Evolutionary conservation across 2,329 filamentous ascomycete genomes (phyloP).

Genomic region (Neofusicoccum parvum): DNA sequence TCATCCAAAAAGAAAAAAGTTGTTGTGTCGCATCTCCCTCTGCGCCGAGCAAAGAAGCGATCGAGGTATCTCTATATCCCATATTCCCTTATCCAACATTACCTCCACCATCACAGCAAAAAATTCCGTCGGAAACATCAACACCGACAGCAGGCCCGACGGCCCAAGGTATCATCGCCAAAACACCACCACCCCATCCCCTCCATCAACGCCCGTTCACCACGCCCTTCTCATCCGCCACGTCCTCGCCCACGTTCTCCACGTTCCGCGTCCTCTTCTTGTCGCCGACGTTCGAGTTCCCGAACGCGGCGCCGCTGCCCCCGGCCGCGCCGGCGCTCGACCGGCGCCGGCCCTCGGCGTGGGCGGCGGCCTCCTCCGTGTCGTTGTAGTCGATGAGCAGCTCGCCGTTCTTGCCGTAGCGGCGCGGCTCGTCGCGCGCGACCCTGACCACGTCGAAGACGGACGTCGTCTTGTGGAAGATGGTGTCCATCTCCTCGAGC

Average conservation of each 20-base stretch:
- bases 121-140: not conserved
- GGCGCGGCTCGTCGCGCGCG: conserved; percentile 54
- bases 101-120: not conserved
- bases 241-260: conserved; percentile 9
- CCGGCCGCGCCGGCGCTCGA: not conserved
- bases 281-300: conserved; percentile 12
- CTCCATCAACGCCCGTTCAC: not conserved
- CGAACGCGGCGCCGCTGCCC: not conserved
- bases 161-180: conserved; percentile 1
- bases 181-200: not conserved
- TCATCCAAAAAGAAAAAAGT: not conserved
- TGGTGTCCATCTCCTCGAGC: conserved; percentile 70
- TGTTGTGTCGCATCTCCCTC: not conserved
- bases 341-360: not conserved
- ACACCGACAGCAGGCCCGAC: not conserved
- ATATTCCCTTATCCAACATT: not conserved
- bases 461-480: conserved; percentile 60
- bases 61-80: not conserved
- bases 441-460: conserved; percentile 54
- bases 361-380: conserved; percentile 33
- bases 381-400: conserved; percentile 56
- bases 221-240: not conserved
- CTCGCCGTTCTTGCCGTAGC: conserved; percentile 62
- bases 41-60: not conserved
- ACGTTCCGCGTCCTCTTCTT: conserved; percentile 14